Base-by-base conservation (phyloP, 2,329 filamentous ascomycete species). In the Parafenestella ontariensis region DNA sequence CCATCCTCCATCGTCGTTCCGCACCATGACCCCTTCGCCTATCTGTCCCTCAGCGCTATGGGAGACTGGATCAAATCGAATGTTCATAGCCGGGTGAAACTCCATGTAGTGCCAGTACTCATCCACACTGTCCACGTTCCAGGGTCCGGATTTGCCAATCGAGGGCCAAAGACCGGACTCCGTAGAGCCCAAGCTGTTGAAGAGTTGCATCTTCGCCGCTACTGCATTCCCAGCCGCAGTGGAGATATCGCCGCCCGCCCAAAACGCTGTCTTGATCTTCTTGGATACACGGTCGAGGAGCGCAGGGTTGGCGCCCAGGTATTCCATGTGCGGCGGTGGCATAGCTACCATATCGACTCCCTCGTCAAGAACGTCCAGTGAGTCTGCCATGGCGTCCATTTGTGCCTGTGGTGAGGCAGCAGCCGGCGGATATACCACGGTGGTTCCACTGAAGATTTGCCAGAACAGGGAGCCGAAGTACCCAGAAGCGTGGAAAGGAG, bases 1-100 rank as follows among this genome's bases (percentile, higher is more conserved):
- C 5, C 52, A 58, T 21, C 43, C 55, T 15, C 45, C 49, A n/a
- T 49, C 46, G 10, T 37, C 33, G 8, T 63, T 59, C 5, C 54
- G 52, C 1, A 49, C 37, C n/a, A 68, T 44, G 7, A 65, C 39
- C 5, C 51, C 61, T 39, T 67, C 61, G 39, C 52, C 63, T 3
- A 64, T 20, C 2, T 47, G 21, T 11, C 53, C 50, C 10, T 52
- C 42, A 1, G 23, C 40, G 11, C 11, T 20, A 5, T 44, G 28
- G 1, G 34, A 24, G 1, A 55, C 42, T 15, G 46, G 51, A 7
- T 56, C 45, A 13, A 62, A 49, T 2, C 10, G 31, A 10, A 65
- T 31, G n/a, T 59, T 59, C 39, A 58, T n/a, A 8, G 53, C 54
- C 1, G 55, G 59, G 28, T 65, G 58, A 13, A 54, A 23, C 2